Conservation (phyloP, 73 alveolate species). For the Loxodes magnus region DNA sequence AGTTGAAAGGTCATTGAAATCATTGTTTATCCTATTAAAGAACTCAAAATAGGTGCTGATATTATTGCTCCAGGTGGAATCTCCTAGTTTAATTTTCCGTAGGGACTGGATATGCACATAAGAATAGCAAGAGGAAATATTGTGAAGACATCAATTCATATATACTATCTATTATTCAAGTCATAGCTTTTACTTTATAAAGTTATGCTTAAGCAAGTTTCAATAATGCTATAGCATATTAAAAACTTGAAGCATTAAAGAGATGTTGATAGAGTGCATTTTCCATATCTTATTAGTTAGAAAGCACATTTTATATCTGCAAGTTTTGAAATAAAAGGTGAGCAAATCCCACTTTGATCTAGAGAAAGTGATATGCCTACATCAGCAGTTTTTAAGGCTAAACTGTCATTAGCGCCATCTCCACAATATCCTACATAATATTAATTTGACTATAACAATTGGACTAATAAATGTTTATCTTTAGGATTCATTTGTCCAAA, state of each 20-base stretch:
- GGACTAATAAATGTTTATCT: slow-evolving; percentile 58
- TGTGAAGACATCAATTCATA: slow-evolving; percentile 75
- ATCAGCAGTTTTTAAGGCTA: slow-evolving; percentile 78
- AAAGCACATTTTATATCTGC: neutral
- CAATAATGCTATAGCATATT: slow-evolving; percentile 86
- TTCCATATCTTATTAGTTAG: slow-evolving; percentile 34
- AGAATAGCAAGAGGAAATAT: slow-evolving; percentile 79
- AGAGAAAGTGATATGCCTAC: slow-evolving; percentile 73
- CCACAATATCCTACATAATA: slow-evolving; percentile 75
- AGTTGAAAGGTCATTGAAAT: too few species aligned
- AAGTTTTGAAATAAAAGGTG: slow-evolving; percentile 52
- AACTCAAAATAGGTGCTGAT: too few species aligned
- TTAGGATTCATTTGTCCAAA: slow-evolving; percentile 78
- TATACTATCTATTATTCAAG: slow-evolving; percentile 76
- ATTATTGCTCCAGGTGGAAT: slow-evolving; percentile 65
- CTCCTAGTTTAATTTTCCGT: slow-evolving; percentile 48
- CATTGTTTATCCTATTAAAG: too few species aligned
- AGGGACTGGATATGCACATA: slow-evolving; percentile 85
- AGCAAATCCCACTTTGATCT: slow-evolving; percentile 81
- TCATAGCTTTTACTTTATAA: slow-evolving; percentile 54
- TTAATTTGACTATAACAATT: slow-evolving; percentile 34
- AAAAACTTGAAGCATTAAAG: slow-evolving; percentile 87
- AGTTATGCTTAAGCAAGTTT: slow-evolving; percentile 62
- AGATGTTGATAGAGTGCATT: slow-evolving; percentile 85
- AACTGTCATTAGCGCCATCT: slow-evolving; percentile 91